These are phyloP conservation scores for Gentiana macrophylla DNA, from an alignment of 257 asterid species.

Conservation along the genomic window DNA sequence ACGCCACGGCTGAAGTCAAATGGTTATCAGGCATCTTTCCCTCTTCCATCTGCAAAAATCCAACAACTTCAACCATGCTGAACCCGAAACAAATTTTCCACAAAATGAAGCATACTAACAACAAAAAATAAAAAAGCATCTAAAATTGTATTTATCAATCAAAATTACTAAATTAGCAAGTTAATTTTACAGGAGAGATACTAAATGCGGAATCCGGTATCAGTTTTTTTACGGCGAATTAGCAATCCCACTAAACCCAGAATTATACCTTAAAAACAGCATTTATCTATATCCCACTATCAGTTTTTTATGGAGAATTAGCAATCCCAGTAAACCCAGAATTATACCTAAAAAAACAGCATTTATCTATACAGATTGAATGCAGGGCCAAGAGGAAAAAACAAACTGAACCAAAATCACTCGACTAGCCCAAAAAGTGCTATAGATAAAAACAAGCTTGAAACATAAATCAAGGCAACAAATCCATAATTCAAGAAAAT, in stretches of 20 bases:
- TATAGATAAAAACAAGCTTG: background rate
- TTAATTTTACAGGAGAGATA: no score
- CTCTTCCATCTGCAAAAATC: constrained; percentile 59
- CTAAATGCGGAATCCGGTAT: no score
- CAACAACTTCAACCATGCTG: constrained; percentile 8
- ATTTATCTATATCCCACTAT: background rate
- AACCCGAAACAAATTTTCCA: background rate
- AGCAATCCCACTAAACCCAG: no score
- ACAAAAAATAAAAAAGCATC: background rate
- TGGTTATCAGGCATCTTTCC: constrained; percentile 43
- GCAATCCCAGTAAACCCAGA: background rate
- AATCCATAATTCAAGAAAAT: background rate
- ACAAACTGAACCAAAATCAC: background rate
- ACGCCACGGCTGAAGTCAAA: constrained; percentile 85
- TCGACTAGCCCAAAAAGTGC: background rate
- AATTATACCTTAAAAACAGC: background rate
- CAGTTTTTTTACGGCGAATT: no score
- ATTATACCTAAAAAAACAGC: background rate
- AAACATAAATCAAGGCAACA: background rate
- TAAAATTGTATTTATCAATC: no score
- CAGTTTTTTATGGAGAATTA: no score
- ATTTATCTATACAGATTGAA: background rate
- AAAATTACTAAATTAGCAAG: no score
- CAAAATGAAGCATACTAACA: background rate
- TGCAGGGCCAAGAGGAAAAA: background rate